Conservation (phyloP, 176 grass and related monocot genomes). For the Poa annua region DNA sequence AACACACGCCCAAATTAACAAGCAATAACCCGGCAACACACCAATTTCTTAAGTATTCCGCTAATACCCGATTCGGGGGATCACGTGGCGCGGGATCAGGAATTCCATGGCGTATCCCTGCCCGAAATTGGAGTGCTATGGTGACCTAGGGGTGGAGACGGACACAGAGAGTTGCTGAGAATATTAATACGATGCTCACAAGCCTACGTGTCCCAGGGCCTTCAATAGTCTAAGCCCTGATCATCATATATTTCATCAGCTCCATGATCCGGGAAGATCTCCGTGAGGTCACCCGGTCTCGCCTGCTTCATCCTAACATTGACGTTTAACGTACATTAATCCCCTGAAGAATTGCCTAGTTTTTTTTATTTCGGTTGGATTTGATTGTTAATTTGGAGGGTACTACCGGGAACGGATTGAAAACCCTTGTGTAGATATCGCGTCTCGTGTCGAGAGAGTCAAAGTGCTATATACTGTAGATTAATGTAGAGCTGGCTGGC, state of each 20-base stretch:
- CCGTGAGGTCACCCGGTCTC: slow-evolving; percentile 44
- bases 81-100: slow-evolving; percentile 30
- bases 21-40: background rate
- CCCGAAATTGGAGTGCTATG: slow-evolving; percentile 21
- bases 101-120: background rate
- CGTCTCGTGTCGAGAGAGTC: background rate
- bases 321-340: slow-evolving; percentile 46
- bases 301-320: slow-evolving; percentile 58
- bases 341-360: background rate
- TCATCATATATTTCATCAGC: background rate
- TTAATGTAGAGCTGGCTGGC: background rate
- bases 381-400: slow-evolving; percentile 17
- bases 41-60: background rate
- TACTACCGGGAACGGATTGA: slow-evolving; percentile 28
- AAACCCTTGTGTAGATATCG: background rate
- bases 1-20: slow-evolving; percentile 5
- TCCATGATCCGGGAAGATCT: slow-evolving; percentile 46
- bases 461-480: slow-evolving; percentile 26
- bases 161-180: slow-evolving; percentile 38
- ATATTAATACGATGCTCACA: slow-evolving; percentile 2
- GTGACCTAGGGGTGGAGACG: slow-evolving; percentile 29
- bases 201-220: slow-evolving; percentile 23
- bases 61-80: slow-evolving; percentile 8
- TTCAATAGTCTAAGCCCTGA: slow-evolving; percentile 29
- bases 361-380: background rate